Evolutionary conservation across 495 filamentous ascomycete genomes (phyloP).

Genomic region (Bacidia gigantensis): DNA sequence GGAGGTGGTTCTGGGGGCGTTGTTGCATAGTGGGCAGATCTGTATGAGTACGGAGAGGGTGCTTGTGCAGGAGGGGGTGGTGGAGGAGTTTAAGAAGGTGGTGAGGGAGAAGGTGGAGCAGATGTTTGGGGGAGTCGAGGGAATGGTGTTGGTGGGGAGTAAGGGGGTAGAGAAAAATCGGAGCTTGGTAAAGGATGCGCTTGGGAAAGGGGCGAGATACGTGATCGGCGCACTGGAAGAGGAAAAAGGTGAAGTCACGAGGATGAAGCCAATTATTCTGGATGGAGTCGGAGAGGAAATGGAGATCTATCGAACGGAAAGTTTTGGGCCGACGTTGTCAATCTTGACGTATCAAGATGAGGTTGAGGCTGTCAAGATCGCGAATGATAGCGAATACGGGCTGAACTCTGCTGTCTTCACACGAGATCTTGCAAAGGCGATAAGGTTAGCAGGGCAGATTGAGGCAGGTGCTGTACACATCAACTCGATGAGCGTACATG

Average conservation of each 20-base stretch:
- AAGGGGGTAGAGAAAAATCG: slow-evolving; percentile 53
- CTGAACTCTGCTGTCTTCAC: slow-evolving; percentile 36
- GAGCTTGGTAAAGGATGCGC: slow-evolving; percentile 49
- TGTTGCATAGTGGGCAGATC: slow-evolving; percentile 60
- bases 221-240: slow-evolving; percentile 42
- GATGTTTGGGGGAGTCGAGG: slow-evolving; percentile 31
- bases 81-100: slow-evolving; percentile 41
- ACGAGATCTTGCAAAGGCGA: slow-evolving; percentile 32
- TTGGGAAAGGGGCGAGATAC: slow-evolving; percentile 53
- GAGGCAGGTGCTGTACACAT: slow-evolving; percentile 67
- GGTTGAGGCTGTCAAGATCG: slow-evolving; percentile 30
- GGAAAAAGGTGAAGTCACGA: slow-evolving; percentile 4
- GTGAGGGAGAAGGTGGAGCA: slow-evolving; percentile 23
- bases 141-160: slow-evolving; percentile 47
- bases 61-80: slow-evolving; percentile 59
- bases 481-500: slow-evolving; percentile 74
- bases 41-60: slow-evolving; percentile 91
- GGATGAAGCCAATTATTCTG: slow-evolving; percentile 61
- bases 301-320: slow-evolving; percentile 71
- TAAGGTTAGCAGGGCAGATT: slow-evolving; percentile 35
- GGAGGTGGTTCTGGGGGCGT: slow-evolving; percentile 37
- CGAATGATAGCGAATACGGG: slow-evolving; percentile 42
- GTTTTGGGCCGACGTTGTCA: slow-evolving; percentile 69
- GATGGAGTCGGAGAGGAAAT: slow-evolving; percentile 59
- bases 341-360: slow-evolving; percentile 34